Percentiles rank a stretch among this genome's conserved stretches.
These are phyloP conservation scores for Mycosphaerella arachidis DNA, from an alignment of 2,329 filamentous ascomycete genomes.

Conservation along the genomic window DNA sequence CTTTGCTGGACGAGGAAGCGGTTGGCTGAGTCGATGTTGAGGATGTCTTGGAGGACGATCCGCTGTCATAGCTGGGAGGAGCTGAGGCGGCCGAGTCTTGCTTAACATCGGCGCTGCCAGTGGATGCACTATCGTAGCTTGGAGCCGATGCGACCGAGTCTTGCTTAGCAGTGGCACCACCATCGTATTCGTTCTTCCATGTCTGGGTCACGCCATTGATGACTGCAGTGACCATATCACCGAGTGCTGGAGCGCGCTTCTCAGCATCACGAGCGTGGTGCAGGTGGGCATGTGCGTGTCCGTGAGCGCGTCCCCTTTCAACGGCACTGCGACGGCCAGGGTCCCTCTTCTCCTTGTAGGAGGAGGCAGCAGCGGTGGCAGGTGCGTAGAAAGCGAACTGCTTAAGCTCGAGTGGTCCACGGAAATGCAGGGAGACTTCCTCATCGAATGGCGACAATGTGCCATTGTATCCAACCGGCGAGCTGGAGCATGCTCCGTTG, in stretches of 20 bases:
- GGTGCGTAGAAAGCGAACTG: slow-evolving; percentile 66
- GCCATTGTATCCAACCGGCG: slow-evolving; percentile 53
- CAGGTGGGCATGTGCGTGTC: slow-evolving; percentile 46
- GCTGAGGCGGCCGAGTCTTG: slow-evolving; percentile 14
- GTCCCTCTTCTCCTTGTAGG: slow-evolving; percentile 31
- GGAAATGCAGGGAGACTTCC: slow-evolving; percentile 67
- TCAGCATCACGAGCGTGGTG: slow-evolving; percentile 38
- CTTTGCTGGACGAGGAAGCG: slow-evolving; percentile 17
- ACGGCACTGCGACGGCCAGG: slow-evolving; percentile 17
- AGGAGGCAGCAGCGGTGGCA: slow-evolving; percentile 24
- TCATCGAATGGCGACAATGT: slow-evolving; percentile 64
- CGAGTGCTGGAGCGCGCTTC: slow-evolving; percentile 40
- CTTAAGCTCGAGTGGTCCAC: slow-evolving; percentile 63
- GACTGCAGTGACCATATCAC: slow-evolving; percentile 52
- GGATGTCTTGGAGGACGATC: neutral
- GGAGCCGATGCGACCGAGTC: slow-evolving; percentile 7
- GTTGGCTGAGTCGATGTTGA: neutral
- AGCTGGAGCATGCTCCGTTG: slow-evolving; percentile 53
- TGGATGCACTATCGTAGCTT: neutral
- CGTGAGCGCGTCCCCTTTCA: slow-evolving; percentile 38
- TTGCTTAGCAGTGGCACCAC: slow-evolving; percentile 23
- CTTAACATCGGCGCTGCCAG: slow-evolving; percentile 11
- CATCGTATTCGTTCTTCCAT: slow-evolving; percentile 56
- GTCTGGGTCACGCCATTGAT: slow-evolving; percentile 56
- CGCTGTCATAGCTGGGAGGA: slow-evolving; percentile 1